Conservation (phyloP, 2,329 filamentous ascomycete species). For the Kalmusia sp. region DNA sequence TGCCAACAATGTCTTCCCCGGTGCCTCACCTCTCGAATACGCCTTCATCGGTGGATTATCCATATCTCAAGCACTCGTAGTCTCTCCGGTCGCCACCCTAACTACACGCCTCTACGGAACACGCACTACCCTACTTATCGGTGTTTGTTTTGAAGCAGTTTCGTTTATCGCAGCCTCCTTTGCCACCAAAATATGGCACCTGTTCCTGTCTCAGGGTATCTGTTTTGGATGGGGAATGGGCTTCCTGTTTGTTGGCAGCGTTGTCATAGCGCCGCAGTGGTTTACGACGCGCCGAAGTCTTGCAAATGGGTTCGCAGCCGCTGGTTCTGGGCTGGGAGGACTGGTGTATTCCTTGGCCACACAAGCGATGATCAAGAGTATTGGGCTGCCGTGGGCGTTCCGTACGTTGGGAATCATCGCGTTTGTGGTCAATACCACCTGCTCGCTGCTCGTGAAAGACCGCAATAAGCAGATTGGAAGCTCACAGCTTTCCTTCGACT, state of each 20-base stretch:
- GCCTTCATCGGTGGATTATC: conserved; percentile 80
- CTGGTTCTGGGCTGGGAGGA: conserved; percentile 79
- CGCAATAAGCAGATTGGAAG: conserved; percentile 74
- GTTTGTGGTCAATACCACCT: conserved; percentile 69
- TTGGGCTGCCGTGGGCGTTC: conserved; percentile 72
- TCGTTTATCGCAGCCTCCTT: conserved; percentile 76
- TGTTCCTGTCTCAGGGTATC: conserved; percentile 77
- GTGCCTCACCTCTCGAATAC: conserved; percentile 70
- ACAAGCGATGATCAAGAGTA: conserved; percentile 70
- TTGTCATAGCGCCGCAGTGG: conserved; percentile 76
- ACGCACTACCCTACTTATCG: conserved; percentile 67
- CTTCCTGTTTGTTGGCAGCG: conserved; percentile 73
- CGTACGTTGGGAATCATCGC: conserved; percentile 69
- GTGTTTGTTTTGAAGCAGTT: conserved; percentile 67
- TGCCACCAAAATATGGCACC: conserved; percentile 72
- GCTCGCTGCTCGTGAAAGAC: conserved; percentile 70
- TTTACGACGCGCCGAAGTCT: conserved; percentile 72
- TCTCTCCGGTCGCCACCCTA: conserved; percentile 72
- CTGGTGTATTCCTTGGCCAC: conserved; percentile 71
- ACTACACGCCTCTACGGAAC: conserved; percentile 69
- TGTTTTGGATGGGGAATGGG: conserved; percentile 82
- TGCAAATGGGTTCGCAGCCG: conserved; percentile 71
- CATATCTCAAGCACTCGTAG: conserved; percentile 69
- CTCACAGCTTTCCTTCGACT: conserved; percentile 72
- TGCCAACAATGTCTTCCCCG: conserved; percentile 66